Conservation (phyloP, 2,329 filamentous ascomycete species). For the Colletotrichum sp. region DNA sequence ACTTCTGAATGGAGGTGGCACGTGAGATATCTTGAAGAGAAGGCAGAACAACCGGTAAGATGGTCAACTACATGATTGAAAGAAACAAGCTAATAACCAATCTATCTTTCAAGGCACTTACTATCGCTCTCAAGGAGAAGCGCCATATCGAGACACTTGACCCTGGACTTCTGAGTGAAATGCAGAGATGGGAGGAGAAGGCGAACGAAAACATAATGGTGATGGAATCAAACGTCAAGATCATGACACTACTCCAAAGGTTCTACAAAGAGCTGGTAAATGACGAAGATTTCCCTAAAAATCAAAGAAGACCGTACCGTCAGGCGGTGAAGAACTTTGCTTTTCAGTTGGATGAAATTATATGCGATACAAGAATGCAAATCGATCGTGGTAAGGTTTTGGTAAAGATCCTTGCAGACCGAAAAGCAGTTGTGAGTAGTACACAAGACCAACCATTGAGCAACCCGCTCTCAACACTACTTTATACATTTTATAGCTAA, state of each 20-base stretch:
- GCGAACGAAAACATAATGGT: no score
- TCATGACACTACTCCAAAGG: conserved; percentile 22
- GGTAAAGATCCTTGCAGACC: neutral
- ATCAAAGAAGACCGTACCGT: neutral
- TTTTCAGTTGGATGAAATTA: neutral
- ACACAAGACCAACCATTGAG: no score
- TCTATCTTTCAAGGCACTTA: no score
- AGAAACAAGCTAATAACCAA: no score
- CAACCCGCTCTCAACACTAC: no score
- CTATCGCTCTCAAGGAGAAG: no score
- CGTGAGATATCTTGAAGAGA: conserved; percentile 19
- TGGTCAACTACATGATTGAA: no score
- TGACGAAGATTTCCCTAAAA: conserved; percentile 24
- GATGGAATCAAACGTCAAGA: no score
- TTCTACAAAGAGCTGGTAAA: conserved; percentile 39
- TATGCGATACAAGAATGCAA: conserved; percentile 1
- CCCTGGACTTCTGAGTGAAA: no score
- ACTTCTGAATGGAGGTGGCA: conserved; percentile 27
- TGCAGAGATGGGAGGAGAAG: no score
- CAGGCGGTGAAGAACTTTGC: neutral
- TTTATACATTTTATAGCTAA: no score
- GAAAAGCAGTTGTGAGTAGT: neutral
- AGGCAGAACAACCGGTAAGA: neutral
- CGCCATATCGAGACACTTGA: no score
- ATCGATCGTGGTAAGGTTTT: neutral